A percentile compares a stretch with the other conserved stretches of the same genome.
Evolutionary conservation across 2,329 filamentous ascomycete genomes (phyloP).

Genomic region (Aureobasidium sp.): DNA sequence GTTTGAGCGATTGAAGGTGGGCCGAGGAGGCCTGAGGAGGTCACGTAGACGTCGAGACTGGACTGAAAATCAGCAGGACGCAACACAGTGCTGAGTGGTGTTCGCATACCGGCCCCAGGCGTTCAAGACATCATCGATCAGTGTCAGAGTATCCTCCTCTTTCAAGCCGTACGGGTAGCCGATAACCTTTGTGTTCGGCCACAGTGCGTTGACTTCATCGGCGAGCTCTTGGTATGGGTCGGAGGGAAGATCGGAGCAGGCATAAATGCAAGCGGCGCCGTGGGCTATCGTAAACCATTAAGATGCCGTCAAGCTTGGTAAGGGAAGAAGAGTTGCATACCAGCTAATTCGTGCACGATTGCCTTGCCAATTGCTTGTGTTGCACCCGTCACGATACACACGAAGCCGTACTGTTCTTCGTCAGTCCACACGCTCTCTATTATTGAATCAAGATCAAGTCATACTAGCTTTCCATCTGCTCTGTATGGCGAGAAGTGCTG

Average conservation of each 20-base stretch:
- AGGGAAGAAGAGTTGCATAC: conserved; percentile 26
- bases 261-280: conserved; percentile 58
- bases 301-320: neutral
- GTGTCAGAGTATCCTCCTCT: conserved; percentile 52
- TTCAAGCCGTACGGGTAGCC: conserved; percentile 53
- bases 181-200: conserved; percentile 54
- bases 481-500: conserved; percentile 52
- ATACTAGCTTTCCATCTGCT: conserved; percentile 50
- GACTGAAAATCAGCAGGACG: neutral
- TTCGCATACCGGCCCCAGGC: conserved; percentile 41
- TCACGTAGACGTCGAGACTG: conserved; percentile 56
- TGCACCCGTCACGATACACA: conserved; percentile 58
- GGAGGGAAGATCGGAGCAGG: conserved; percentile 42
- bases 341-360: conserved; percentile 53
- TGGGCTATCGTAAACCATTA: conserved; percentile 40
- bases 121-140: conserved; percentile 59
- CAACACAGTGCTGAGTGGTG: neutral
- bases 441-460: conserved; percentile 15
- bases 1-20: conserved; percentile 51
- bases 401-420: conserved; percentile 49
- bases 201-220: conserved; percentile 35
- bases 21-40: conserved; percentile 50
- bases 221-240: conserved; percentile 38
- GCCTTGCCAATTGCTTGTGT: conserved; percentile 54
- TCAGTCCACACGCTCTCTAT: neutral